Percentiles rank a stretch among this genome's conserved stretches.
Evolutionary conservation across 257 asterid species (phyloP).

Genomic region (Solanum chilense): DNA sequence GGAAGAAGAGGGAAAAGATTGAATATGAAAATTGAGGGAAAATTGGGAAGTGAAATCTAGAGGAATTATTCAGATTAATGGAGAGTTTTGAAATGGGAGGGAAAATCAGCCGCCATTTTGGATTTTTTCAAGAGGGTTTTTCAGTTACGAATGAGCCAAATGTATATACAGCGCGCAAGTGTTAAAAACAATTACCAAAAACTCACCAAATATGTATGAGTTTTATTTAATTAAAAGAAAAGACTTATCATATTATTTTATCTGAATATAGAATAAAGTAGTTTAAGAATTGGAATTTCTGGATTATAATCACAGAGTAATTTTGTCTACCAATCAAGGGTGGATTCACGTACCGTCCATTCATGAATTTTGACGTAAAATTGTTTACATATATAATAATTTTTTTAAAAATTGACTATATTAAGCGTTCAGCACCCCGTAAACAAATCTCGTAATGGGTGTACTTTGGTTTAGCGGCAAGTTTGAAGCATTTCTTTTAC

Average conservation of each 20-base stretch:
- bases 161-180: not conserved
- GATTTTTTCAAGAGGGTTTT: not conserved
- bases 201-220: not conserved
- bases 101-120: slow-evolving; percentile 8
- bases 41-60: not conserved
- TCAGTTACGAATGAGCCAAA: not conserved
- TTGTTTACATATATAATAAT: too few relatives aligned
- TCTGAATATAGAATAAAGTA: not conserved
- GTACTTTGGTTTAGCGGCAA: not conserved
- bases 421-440: not conserved
- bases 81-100: slow-evolving; percentile 7
- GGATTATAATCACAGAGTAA: too few relatives aligned
- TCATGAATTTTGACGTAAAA: not conserved
- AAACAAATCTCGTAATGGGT: not conserved
- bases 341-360: not conserved
- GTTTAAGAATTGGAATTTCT: not conserved
- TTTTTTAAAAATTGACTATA: not conserved
- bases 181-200: not conserved
- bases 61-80: not conserved
- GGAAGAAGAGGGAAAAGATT: slow-evolving; percentile 20
- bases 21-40: not conserved
- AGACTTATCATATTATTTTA: too few relatives aligned
- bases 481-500: not conserved
- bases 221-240: not conserved
- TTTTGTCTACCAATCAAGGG: not conserved